Conservation (phyloP, 1,139 yeast species). For the Scheffersomyces illinoinensis region DNA sequence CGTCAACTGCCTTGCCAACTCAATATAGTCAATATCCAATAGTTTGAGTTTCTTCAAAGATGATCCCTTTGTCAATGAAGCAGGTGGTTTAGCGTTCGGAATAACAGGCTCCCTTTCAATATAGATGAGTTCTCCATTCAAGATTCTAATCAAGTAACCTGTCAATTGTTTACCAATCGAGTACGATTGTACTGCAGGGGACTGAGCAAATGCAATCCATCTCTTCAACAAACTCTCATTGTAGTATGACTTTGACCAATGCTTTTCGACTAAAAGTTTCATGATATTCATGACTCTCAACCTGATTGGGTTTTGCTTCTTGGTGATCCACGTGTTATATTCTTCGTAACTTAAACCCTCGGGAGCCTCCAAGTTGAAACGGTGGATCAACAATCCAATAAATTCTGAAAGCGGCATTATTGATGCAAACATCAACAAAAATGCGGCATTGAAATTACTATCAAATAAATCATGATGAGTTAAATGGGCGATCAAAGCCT, state of each 20-base stretch:
- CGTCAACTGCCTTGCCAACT: constrained; percentile 83
- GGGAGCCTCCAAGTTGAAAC: constrained; percentile 80
- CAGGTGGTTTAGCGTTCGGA: constrained; percentile 38
- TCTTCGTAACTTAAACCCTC: constrained; percentile 86
- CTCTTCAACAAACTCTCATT: constrained; percentile 48
- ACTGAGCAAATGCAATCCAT: constrained; percentile 60
- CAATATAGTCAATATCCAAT: constrained; percentile 71
- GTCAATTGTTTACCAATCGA: constrained; percentile 34
- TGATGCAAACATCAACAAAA: constrained; percentile 75
- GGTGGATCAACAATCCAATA: constrained; percentile 56
- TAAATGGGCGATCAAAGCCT: constrained; percentile 78
- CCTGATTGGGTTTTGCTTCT: constrained; percentile 68
- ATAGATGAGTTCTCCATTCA: constrained; percentile 34
- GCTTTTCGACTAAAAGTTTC: constrained; percentile 68
- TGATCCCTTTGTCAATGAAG: constrained; percentile 40
- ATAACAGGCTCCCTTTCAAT: constrained; percentile 32
- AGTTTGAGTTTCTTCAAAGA: constrained; percentile 46
- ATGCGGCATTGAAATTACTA: constrained; percentile 66
- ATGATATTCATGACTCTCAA: constrained; percentile 69
- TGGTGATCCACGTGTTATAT: constrained; percentile 75
- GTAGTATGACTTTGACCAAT: constrained; percentile 73
- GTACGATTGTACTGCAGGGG: constrained; percentile 44
- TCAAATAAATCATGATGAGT: constrained; percentile 78
- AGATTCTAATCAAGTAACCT: constrained; percentile 24
- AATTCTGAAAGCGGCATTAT: constrained; percentile 72